A percentile compares a stretch with the other conserved stretches of the same genome.
Conservation (phyloP, 2,329 filamentous ascomycete genomes). For the Talaromyces amestolkiae region DNA sequence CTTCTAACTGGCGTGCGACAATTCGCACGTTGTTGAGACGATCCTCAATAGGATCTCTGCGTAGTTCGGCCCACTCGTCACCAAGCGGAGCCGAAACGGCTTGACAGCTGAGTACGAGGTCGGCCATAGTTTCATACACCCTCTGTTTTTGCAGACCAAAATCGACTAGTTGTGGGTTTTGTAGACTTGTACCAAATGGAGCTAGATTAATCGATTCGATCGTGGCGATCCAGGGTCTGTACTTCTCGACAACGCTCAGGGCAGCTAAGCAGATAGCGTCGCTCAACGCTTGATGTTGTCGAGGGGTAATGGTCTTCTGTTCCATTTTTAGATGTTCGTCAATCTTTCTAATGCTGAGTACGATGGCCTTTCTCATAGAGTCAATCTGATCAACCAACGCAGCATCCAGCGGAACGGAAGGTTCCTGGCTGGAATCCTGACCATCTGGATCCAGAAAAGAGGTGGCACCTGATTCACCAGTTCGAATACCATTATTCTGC, state of each 20-base stretch:
- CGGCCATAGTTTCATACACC: conserved; percentile 88
- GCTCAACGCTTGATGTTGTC: conserved; percentile 74
- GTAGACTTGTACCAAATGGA: conserved; percentile 71
- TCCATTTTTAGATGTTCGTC: conserved; percentile 76
- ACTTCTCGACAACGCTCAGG: conserved; percentile 78
- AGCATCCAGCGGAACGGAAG: conserved; percentile 70
- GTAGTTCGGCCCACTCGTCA: conserved; percentile 94
- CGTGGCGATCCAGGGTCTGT: conserved; percentile 83
- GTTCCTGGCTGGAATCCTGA: conserved; percentile 69
- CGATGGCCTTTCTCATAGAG: conserved; percentile 77
- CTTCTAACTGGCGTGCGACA: conserved; percentile 77
- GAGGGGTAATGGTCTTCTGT: conserved; percentile 77
- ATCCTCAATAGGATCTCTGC: conserved; percentile 84
- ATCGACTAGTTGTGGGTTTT: conserved; percentile 80
- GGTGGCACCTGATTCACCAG: conserved; percentile 62
- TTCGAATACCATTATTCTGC: conserved; percentile 64
- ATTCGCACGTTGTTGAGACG: conserved; percentile 76
- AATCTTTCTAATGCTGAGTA: conserved; percentile 80
- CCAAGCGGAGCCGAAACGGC: conserved; percentile 85
- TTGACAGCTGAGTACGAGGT: conserved; percentile 83
- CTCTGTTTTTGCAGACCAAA: conserved; percentile 90
- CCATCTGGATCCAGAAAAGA: conserved; percentile 85
- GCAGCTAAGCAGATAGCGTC: conserved; percentile 79
- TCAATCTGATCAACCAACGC: conserved; percentile 79
- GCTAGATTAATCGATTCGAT: conserved; percentile 91